Conservation (phyloP, 139 green algal species). For the Coccomyxa sp. region DNA sequence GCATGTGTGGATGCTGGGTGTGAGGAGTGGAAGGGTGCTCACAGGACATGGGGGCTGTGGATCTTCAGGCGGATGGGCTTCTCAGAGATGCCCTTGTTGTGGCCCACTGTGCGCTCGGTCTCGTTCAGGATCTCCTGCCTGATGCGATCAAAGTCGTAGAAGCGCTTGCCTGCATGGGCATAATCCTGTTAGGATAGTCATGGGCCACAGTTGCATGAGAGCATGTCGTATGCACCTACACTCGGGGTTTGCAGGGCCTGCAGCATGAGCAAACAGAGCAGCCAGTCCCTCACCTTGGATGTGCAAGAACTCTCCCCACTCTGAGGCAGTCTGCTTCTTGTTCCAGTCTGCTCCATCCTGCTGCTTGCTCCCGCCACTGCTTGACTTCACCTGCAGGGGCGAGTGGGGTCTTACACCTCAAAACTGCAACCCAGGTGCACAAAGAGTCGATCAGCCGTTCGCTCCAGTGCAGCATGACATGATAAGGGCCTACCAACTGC, state of each 20-base stretch:
- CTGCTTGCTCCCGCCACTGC: too few species aligned
- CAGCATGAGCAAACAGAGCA: neutral
- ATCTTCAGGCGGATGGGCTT: conserved; percentile 96
- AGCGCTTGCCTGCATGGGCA: conserved; percentile 69
- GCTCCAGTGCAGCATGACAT: neutral
- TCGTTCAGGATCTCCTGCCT: conserved; percentile 88
- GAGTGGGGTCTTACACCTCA: neutral
- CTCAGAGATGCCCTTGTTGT: conserved; percentile 90
- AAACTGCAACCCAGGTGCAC: neutral
- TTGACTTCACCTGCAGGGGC: conserved; percentile 3
- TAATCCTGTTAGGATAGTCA: too few species aligned
- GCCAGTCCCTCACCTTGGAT: conserved; percentile 36
- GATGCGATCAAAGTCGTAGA: conserved; percentile 88
- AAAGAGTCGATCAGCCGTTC: neutral
- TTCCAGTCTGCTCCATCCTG: neutral
- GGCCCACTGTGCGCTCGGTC: conserved; percentile 83
- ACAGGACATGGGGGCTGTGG: conserved; percentile 87
- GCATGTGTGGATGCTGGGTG: neutral
- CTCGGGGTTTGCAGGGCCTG: too few species aligned
- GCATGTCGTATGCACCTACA: too few species aligned
- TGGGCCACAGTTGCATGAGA: too few species aligned
- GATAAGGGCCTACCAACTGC: conserved; percentile 60
- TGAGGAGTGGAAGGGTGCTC: conserved; percentile 30
- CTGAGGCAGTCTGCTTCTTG: too few species aligned
- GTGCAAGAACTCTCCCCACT: conserved; percentile 98